A percentile compares a stretch with the other conserved stretches of the same genome.
Evolutionary conservation across 768 basidiomycete species (phyloP).

Genomic region (Boletellus ananas): DNA sequence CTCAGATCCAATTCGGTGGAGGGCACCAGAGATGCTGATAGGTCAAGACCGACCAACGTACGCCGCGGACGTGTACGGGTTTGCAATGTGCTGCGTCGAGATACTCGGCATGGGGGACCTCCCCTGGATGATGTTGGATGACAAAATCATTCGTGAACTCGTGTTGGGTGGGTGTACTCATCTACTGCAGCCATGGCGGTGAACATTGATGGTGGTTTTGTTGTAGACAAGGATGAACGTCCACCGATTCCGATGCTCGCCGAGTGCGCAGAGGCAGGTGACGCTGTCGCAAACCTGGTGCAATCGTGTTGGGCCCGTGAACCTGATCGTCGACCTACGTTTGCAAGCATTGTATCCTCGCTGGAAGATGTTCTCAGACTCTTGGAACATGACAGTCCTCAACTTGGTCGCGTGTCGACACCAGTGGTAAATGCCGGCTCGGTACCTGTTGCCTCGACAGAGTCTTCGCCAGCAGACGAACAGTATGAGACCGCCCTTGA

Average conservation of each 20-base stretch:
- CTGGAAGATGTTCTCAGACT: constrained; percentile 44
- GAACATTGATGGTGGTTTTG: constrained; percentile 16
- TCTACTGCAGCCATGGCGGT: constrained; percentile 2
- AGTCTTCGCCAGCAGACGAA: constrained; percentile 22
- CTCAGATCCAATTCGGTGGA: constrained; percentile 71
- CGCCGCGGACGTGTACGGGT: constrained; percentile 67
- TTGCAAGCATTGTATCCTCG: constrained; percentile 44
- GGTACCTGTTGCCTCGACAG: not conserved
- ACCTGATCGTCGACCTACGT: constrained; percentile 50
- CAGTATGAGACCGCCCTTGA: constrained; percentile 27
- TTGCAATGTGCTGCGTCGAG: constrained; percentile 61
- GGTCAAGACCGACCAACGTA: constrained; percentile 46
- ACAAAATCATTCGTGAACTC: constrained; percentile 47
- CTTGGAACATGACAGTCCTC: constrained; percentile 24
- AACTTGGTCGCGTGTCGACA: not conserved
- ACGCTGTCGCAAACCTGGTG: constrained; percentile 42
- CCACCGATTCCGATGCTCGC: constrained; percentile 43
- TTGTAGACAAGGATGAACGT: constrained; percentile 47
- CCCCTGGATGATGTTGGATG: constrained; percentile 53
- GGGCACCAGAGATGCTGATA: constrained; percentile 61
- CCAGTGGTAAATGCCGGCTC: not conserved
- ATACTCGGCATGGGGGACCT: constrained; percentile 59
- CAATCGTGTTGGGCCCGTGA: constrained; percentile 54
- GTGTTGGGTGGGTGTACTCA: constrained; percentile 42
- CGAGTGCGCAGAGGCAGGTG: constrained; percentile 30